A percentile compares a stretch with the other conserved stretches of the same genome.
These are phyloP conservation scores for Kregervanrija delftensis DNA, from an alignment of 805 yeast genomes.

Conservation along the genomic window DNA sequence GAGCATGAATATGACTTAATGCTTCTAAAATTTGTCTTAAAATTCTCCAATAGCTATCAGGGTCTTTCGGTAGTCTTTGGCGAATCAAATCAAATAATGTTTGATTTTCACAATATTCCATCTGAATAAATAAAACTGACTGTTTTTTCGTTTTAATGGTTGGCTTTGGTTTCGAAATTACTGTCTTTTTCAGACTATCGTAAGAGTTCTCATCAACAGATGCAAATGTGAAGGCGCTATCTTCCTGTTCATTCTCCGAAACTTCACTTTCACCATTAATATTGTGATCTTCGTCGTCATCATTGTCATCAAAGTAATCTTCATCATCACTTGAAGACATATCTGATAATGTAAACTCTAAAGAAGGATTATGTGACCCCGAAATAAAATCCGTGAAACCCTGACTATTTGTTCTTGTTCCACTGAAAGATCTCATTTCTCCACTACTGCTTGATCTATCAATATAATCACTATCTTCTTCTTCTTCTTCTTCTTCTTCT, in stretches of 20 bases:
- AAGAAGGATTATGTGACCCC: conserved; percentile 49
- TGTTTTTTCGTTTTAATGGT: conserved; percentile 26
- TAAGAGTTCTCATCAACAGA: conserved; percentile 8
- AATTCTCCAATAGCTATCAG: conserved; percentile 85
- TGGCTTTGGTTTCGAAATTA: conserved; percentile 5
- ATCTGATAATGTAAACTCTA: conserved; percentile 47
- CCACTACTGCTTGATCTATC: conserved; percentile 1
- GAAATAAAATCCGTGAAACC: conserved; percentile 62
- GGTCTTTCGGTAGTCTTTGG: conserved; percentile 61
- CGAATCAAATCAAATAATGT: conserved; percentile 79
- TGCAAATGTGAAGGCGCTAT: conserved; percentile 24
- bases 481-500: conserved; percentile 29
- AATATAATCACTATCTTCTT: conserved; percentile 11
- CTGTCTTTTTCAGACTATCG: conserved; percentile 1
- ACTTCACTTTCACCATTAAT: conserved; percentile 14
- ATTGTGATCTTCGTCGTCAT: conserved; percentile 15
- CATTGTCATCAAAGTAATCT: conserved; percentile 12
- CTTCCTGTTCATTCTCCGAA: conserved; percentile 13
- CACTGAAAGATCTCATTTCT: conserved; percentile 14
- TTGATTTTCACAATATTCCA: conserved; percentile 97
- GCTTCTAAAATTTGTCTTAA: conserved; percentile 87
- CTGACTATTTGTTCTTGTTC: conserved; percentile 26
- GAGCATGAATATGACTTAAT: conserved; percentile 80
- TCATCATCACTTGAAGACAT: conserved; percentile 21
- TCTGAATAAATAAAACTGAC: conserved; percentile 86